Base-by-base conservation (phyloP, 2,329 filamentous ascomycete species). In the Xylariaceae sp. region DNA sequence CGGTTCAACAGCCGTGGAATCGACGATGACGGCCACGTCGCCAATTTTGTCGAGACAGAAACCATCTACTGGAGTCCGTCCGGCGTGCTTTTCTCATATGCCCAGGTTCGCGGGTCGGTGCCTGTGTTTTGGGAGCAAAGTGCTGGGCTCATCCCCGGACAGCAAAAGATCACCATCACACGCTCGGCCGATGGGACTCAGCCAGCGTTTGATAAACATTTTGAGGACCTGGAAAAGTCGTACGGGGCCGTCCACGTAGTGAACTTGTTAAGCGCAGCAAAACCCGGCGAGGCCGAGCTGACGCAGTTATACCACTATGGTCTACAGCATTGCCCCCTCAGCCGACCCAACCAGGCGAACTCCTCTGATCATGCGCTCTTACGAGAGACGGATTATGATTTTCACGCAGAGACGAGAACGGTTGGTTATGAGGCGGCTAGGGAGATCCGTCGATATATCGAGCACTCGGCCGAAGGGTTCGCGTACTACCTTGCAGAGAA, bases 1-100 rank as follows among this genome's bases (percentile, higher is more conserved):
- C 78, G 92, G 28, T 98, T 97, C 71, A 97, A 97, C 61, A 84
- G 90, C n/a, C 77, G 92, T 51, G 92, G 92, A 27, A 95, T 98
- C 48, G 92, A 98, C 57, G 92, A 98, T 59, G 88, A 97, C 56
- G 92, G 92, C 11, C 88, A 97, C 54, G 92, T 97, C 18, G 89
- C 92, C 44, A 98, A 98, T 62, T 98, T 95, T 63, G 92, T 97
- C n/a, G 92, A 98, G 63, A 92, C 88, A 0, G 92, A 98, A 64
- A 94, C 88, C 0, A 80, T 90, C 28, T 89, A 94, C 57, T 95
- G 86, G 83, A 83, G 83, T 51, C 85, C 85, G 1, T 77, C 79
- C 1, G 77, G 78, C 3, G 67, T 88, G 5, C 79, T 88, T 39
- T 97, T 97, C 59, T 97, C 92, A 0, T 98, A 96, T 61, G 87